phyloP scores from a whole-genome alignment of 2,329 filamentous ascomycete genomes.

The Monilinia vaccinii-corymbosi region DNA sequence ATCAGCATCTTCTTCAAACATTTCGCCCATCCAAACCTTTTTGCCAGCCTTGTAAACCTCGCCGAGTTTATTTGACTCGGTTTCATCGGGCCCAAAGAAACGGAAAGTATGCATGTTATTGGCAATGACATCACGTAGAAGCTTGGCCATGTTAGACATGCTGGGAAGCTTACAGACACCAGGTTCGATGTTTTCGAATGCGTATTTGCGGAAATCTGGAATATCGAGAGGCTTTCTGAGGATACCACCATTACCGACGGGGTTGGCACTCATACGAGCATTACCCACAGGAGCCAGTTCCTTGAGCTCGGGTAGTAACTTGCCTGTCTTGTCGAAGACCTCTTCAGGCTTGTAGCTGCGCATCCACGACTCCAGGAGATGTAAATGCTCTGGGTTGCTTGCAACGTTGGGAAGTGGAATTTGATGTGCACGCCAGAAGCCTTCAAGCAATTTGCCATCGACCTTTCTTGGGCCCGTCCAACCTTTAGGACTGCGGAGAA shows the following conservation, averaged over 20 bases:
- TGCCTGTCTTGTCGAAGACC: slow-evolving; percentile 56
- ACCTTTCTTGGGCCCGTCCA: slow-evolving; percentile 70
- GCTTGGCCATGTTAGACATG: slow-evolving; percentile 62
- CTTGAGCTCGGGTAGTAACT: slow-evolving; percentile 52
- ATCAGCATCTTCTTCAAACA: slow-evolving; percentile 66
- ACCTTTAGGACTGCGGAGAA: slow-evolving; percentile 69
- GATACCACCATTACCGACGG: slow-evolving; percentile 62
- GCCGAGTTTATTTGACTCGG: slow-evolving; percentile 69
- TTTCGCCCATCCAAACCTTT: slow-evolving; percentile 74
- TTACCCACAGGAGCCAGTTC: slow-evolving; percentile 56
- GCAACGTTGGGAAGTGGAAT: slow-evolving; percentile 65
- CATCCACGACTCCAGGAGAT: slow-evolving; percentile 69
- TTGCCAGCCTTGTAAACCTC: slow-evolving; percentile 64
- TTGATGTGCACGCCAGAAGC: slow-evolving; percentile 74
- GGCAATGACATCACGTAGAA: slow-evolving; percentile 58
- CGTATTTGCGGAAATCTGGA: slow-evolving; percentile 62
- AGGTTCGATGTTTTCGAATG: slow-evolving; percentile 50
- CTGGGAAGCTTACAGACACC: slow-evolving; percentile 49
- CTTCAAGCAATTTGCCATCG: slow-evolving; percentile 60
- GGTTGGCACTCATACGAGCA: slow-evolving; percentile 68
- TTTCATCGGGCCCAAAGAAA: slow-evolving; percentile 72
- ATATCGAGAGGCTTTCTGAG: slow-evolving; percentile 58
- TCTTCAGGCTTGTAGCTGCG: slow-evolving; percentile 65
- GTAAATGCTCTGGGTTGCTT: slow-evolving; percentile 55
- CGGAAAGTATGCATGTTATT: slow-evolving; percentile 61